Percentiles rank a stretch among this genome's conserved stretches.
Evolutionary conservation across 768 basidiomycete genomes (phyloP).

Genomic region (Lactifluus hygrophoroides): DNA sequence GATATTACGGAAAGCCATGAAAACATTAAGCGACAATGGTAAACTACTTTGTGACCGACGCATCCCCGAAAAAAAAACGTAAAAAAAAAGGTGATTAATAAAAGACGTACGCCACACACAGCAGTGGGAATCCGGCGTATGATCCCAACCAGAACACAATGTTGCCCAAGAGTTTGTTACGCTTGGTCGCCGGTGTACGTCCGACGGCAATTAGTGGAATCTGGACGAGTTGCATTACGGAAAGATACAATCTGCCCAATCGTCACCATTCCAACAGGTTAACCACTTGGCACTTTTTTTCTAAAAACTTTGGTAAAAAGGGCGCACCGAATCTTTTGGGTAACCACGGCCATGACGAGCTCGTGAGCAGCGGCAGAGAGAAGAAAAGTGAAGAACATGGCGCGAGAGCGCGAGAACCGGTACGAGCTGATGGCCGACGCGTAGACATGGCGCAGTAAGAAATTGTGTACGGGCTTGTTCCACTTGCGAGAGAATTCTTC

Average conservation of each 20-base stretch:
- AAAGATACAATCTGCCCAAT: slow-evolving; percentile 90
- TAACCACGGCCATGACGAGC: slow-evolving; percentile 93
- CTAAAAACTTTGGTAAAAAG: no score
- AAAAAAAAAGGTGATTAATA: slow-evolving; percentile 31
- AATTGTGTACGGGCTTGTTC: slow-evolving; percentile 95
- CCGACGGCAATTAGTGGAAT: slow-evolving; percentile 85
- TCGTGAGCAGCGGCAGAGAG: slow-evolving; percentile 88
- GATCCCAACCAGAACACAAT: slow-evolving; percentile 92
- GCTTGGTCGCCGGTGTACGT: slow-evolving; percentile 64
- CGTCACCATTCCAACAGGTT: not conserved
- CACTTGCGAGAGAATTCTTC: slow-evolving; percentile 97
- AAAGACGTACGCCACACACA: slow-evolving; percentile 70
- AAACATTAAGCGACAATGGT: not conserved
- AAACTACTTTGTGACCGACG: not conserved
- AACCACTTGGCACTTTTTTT: not conserved
- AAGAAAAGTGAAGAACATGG: slow-evolving; percentile 89
- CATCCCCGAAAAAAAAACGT: not conserved
- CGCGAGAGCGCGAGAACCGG: slow-evolving; percentile 64
- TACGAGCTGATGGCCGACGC: slow-evolving; percentile 77
- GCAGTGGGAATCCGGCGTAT: slow-evolving; percentile 84
- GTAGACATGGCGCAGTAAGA: slow-evolving; percentile 92
- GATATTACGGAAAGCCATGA: not conserved
- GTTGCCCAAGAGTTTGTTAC: slow-evolving; percentile 75
- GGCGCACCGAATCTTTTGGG: slow-evolving; percentile 76
- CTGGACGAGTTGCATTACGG: slow-evolving; percentile 70